Evolutionary conservation across 2,329 filamentous ascomycete genomes (phyloP).

Genomic region (Hypoxylon sp.): DNA sequence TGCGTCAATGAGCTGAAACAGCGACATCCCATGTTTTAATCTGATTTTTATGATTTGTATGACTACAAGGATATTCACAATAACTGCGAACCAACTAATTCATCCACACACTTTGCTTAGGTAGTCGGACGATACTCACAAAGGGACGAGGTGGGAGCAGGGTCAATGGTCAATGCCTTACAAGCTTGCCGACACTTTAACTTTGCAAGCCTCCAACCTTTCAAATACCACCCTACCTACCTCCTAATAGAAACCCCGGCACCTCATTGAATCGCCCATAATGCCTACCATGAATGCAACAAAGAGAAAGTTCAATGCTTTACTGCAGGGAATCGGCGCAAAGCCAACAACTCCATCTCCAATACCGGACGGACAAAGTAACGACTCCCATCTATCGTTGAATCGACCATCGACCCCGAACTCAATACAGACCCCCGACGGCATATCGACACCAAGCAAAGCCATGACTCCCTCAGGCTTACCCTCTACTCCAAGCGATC

Average conservation of each 20-base stretch:
- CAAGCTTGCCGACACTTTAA: constrained; percentile 14
- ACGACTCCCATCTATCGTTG: constrained; percentile 28
- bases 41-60: too few relatives aligned
- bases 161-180: constrained; percentile 14
- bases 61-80: too few relatives aligned
- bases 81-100: constrained; percentile 10
- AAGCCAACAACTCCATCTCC: constrained; percentile 57
- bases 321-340: constrained; percentile 74
- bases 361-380: constrained; percentile 52
- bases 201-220: constrained; percentile 20
- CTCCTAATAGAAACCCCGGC: constrained; percentile 8
- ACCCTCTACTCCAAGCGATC: constrained; percentile 49
- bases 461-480: constrained; percentile 30
- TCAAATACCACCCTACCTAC: constrained; percentile 14
- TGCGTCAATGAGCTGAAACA: constrained; percentile 10
- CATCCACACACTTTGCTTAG: background rate
- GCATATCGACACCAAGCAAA: constrained; percentile 28
- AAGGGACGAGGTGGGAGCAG: constrained; percentile 4
- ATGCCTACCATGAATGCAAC: constrained; percentile 72
- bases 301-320: constrained; percentile 85
- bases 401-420: constrained; percentile 48
- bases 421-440: constrained; percentile 47
- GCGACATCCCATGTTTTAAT: constrained; percentile 4
- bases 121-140: constrained; percentile 3
- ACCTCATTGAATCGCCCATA: constrained; percentile 4